Evolutionary conservation across 176 grass and related monocot species (phyloP), one percentile per base, ranked within the genome.

Genomic region (Elymus sibiricus): DNA sequence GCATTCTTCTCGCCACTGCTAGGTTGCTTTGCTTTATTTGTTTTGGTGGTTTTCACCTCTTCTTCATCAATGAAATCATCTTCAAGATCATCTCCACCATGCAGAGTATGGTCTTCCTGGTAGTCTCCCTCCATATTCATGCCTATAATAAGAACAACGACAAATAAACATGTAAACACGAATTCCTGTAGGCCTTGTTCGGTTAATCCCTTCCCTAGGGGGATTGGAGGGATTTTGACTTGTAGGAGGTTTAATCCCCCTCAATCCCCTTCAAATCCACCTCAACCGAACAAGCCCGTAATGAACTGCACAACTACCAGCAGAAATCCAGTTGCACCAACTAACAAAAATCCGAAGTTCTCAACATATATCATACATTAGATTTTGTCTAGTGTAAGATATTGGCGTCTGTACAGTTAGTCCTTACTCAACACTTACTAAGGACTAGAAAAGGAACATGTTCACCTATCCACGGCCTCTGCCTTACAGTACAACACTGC

Each of bases 41-140:
- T 17, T 88, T 87, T 95, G 44, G 44, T 44, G 6, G 59, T 70
- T 86, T 86, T 95, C 1, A 37, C 72, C 68, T 92, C 74, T 73
- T 89, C 89, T 76, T 93, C 91, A 66, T 73, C 88, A 77, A 94
- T 28, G 68, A 98, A 98, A 90, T 98, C 96, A 53, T 98, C 96
- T 25, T 95, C 93, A 80, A 98, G 87, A 83, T 98, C 96, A 28
- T 98, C 96, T 88, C 96, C 96, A 67, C 96, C 89, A 21, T 64
- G 74, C 79, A 34, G 44, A 76, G 63, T 56, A 35, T 56, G 83
- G 15, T 82, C 38, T 63, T 75, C 86, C 26, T 84, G 84, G 53
- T 81, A 19, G 19, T 62, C 22, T 46, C 66, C 47, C 80, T 90
- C 75, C 13, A 21, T 46, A 46, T 70, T n/a, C 58, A 42, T 77